Conservation (phyloP, 177 flowering plant genomes). For the Telopea speciosissima region DNA sequence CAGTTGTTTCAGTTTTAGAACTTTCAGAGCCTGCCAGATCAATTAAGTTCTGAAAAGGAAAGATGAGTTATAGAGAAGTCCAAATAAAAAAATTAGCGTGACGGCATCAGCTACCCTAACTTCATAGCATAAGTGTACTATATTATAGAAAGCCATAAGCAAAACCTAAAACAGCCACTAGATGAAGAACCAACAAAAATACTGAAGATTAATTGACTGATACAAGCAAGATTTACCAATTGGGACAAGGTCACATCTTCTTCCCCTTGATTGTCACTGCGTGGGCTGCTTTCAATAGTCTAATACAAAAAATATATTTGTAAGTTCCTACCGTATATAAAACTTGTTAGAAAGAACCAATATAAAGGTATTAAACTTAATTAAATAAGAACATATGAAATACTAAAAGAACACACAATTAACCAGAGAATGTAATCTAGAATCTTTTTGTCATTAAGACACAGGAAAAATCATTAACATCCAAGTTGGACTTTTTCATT, state of each 20-base stretch:
- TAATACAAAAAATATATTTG: conserved; percentile 21
- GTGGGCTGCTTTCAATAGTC: conserved; percentile 86
- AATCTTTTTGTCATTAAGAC: neutral
- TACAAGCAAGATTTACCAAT: conserved; percentile 39
- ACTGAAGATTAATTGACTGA: neutral
- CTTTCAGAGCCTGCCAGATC: conserved; percentile 96
- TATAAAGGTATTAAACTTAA: neutral
- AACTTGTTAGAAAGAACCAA: neutral
- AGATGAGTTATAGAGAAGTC: conserved; percentile 4
- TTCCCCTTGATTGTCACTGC: conserved; percentile 50
- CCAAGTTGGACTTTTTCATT: neutral
- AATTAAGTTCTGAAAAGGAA: conserved; percentile 64
- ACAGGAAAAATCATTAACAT: neutral
- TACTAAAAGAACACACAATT: neutral
- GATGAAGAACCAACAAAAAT: neutral
- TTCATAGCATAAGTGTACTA: neutral
- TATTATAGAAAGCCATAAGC: neutral
- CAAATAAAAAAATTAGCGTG: neutral
- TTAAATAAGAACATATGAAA: too few relatives aligned
- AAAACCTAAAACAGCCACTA: neutral
- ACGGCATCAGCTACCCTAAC: neutral
- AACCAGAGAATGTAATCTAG: neutral
- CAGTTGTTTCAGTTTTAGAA: conserved; percentile 84
- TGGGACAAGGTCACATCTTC: conserved; percentile 82
- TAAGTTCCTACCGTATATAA: neutral